Evolutionary conservation across 1,284 basidiomycete species (phyloP).

Genomic region (Ceratobasidium sp.): DNA sequence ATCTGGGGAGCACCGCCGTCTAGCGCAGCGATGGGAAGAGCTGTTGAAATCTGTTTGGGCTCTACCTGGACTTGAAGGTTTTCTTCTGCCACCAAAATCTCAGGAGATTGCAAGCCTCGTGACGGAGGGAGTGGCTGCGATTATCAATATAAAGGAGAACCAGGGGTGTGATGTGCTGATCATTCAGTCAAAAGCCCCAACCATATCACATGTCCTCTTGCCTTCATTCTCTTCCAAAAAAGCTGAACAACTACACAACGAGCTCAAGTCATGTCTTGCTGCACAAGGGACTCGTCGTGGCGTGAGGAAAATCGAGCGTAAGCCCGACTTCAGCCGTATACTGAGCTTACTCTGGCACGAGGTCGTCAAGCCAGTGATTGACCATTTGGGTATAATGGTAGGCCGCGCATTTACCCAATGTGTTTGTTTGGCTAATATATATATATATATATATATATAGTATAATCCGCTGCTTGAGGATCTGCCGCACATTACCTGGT

Average conservation of each 20-base stretch:
- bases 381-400: not conserved
- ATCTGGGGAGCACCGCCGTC: not conserved
- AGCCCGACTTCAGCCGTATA: not conserved
- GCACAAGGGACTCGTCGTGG: too few relatives aligned
- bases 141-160: not conserved
- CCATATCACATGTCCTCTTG: too few relatives aligned
- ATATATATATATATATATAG: too few relatives aligned
- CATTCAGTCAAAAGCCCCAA: too few relatives aligned
- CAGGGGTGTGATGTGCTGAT: too few relatives aligned
- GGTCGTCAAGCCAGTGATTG: not conserved
- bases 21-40: not conserved
- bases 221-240: too few relatives aligned
- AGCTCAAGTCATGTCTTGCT: too few relatives aligned
- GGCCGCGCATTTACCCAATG: not conserved
- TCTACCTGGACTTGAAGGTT: slow-evolving; percentile 4
- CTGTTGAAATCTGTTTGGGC: not conserved
- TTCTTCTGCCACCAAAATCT: not conserved
- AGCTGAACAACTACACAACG: too few relatives aligned
- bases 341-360: not conserved
- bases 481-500: slow-evolving; percentile 11
- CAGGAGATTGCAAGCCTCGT: not conserved
- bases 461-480: not conserved
- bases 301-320: not conserved
- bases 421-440: too few relatives aligned
- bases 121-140: not conserved